phyloP scores from a whole-genome alignment of 192 early-diverging fungal species.

The Coemansia sp. region DNA sequence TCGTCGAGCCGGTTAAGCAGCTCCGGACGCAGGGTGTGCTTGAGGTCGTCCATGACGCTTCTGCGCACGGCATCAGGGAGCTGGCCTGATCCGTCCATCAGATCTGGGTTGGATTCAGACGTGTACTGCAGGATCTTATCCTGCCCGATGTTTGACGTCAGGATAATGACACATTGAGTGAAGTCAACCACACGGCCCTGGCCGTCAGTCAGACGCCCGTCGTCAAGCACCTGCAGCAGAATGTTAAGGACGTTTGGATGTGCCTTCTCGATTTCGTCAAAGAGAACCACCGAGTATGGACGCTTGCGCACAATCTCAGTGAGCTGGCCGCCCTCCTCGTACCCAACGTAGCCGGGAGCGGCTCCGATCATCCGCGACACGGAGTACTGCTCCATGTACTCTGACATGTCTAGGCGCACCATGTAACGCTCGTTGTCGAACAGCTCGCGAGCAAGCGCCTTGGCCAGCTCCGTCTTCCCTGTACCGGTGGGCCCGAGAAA shows the following conservation, averaged over 20 bases:
- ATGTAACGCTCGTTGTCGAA: constrained; percentile 97
- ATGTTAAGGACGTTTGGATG: constrained; percentile 81
- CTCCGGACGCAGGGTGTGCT: constrained; percentile 83
- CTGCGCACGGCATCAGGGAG: constrained; percentile 51
- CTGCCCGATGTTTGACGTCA: constrained; percentile 90
- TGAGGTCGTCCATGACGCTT: constrained; percentile 81
- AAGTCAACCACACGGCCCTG: constrained; percentile 93
- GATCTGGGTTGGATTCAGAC: constrained; percentile 18
- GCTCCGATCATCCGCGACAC: constrained; percentile 91
- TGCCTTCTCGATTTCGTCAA: constrained; percentile 99
- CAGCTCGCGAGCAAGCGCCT: constrained; percentile 79
- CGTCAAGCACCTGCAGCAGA: constrained; percentile 85
- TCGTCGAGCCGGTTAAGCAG: constrained; percentile 97
- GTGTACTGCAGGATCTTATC: constrained; percentile 57
- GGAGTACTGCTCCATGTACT: constrained; percentile 92
- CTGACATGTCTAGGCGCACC: constrained; percentile 97
- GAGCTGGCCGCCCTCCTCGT: constrained; percentile 94
- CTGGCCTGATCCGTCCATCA: constrained; percentile 27
- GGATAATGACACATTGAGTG: constrained; percentile 92
- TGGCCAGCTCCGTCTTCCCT: constrained; percentile 87
- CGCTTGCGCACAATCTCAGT: constrained; percentile 90
- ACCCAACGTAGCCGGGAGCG: constrained; percentile 95
- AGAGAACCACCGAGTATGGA: constrained; percentile 91
- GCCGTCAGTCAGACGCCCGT: constrained; percentile 92
- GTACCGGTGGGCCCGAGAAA: constrained; percentile 97